Base-by-base conservation (phyloP, 2,329 filamentous ascomycete species). In the Xylaria sp. region DNA sequence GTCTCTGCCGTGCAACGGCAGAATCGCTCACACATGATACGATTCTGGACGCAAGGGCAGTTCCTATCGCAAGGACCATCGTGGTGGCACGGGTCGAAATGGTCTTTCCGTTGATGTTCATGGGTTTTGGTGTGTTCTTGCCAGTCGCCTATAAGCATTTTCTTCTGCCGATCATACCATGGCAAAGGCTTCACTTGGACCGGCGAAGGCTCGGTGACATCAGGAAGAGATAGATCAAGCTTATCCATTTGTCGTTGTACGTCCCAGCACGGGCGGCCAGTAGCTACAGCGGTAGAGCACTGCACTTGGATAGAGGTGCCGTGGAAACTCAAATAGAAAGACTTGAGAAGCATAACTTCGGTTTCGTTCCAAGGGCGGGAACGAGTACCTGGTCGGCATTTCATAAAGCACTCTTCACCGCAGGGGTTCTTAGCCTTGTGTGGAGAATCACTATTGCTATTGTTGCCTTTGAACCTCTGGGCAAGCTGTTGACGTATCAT, bases 1-100 rank as follows among this genome's bases (percentile, higher is more conserved):
- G 76, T 83, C 10, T 88, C 85, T 2, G 85, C 83, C 0, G 87
- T 86, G 74, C 90, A 92, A 10, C 84, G 83, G 71, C 92, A 95
- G 69, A 89, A 90, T 72, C 91, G 91, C 72, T 94, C 92, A 75
- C 92, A 95, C 20, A 91, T 84, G 23, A 93, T 81, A 18, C 85
- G 84, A 10, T 86, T 83, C 57, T 84, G 79, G 18, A 88, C 89
- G 75, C 92, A 95, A 1, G 85, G 81, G 73, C 92, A 95, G 20
- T 81, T 85, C 3, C 80, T 80, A 18, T 86, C 86, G 78, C 92
- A 94, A 1, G 89, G 85, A 0, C 91, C 91, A 33, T 89, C 86
- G 74, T 94, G 92, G 61, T 85, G 85, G 75, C 92, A 94, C 2
- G 91, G 89, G 65, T 90, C 87, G 60, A 88, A 86, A 1, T 87